Conservation (phyloP, 352 stramenopile species). For the Saprolegnia diclina region DNA sequence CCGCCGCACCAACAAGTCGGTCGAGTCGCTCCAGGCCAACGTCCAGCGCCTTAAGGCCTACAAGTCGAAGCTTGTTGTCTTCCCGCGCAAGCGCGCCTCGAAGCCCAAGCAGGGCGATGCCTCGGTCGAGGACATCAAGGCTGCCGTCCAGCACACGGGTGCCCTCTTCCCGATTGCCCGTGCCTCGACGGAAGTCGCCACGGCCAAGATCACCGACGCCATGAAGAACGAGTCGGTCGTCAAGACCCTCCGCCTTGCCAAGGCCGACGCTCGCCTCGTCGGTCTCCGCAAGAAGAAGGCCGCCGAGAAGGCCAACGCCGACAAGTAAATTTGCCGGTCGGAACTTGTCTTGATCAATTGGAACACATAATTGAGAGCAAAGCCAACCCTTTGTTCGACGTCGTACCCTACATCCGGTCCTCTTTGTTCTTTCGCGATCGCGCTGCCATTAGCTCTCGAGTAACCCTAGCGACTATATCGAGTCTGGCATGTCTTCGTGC, state of each 20-base stretch:
- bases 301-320: conserved; percentile 78
- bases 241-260: conserved; percentile 76
- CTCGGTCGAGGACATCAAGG: conserved; percentile 84
- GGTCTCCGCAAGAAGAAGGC: conserved; percentile 88
- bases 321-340: conserved; percentile 44
- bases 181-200: conserved; percentile 69
- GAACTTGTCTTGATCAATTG: conserved; percentile 28
- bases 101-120: conserved; percentile 95
- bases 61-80: conserved; percentile 98
- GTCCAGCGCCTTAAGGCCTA: conserved; percentile 98
- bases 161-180: conserved; percentile 72
- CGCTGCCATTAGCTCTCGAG: not conserved
- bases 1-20: conserved; percentile 96
- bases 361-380: conserved; percentile 29
- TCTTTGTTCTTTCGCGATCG: not conserved
- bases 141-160: conserved; percentile 86
- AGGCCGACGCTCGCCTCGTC: conserved; percentile 78
- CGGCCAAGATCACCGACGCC: conserved; percentile 76
- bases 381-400: conserved; percentile 11
- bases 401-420: conserved; percentile 10
- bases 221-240: conserved; percentile 83
- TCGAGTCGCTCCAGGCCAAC: conserved; percentile 95
- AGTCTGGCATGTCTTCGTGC: not conserved
- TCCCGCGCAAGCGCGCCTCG: conserved; percentile 95
- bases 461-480: too few relatives aligned